Conservation (phyloP, 371 early-diverging fungal species). For the Zancudomyces culisetae region DNA sequence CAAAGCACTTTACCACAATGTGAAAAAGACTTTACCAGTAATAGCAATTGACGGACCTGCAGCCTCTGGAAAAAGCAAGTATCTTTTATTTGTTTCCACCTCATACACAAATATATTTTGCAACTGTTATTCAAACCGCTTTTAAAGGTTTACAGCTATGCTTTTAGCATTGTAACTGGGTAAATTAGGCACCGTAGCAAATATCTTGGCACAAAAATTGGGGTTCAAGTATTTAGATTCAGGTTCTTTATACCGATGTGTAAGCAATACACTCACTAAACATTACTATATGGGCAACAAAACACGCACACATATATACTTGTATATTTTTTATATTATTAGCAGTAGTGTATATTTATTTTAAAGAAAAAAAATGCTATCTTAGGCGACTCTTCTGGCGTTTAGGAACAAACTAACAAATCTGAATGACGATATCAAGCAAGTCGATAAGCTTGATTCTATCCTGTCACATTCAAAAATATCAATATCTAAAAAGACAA, state of each 20-base stretch:
- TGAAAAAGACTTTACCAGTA: too few species aligned
- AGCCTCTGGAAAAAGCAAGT: slow-evolving; percentile 78
- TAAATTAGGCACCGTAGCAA: slow-evolving; percentile 45
- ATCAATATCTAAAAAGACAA: not conserved
- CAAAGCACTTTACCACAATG: too few species aligned
- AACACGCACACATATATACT: too few species aligned
- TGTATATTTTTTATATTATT: too few species aligned
- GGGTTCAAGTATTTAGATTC: slow-evolving; percentile 70
- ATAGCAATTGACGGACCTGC: slow-evolving; percentile 89
- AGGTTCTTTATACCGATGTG: slow-evolving; percentile 28
- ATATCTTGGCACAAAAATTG: slow-evolving; percentile 43
- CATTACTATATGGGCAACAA: too few species aligned
- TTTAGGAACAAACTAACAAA: slow-evolving; percentile 26
- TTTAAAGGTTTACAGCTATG: too few species aligned
- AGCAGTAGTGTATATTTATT: too few species aligned
- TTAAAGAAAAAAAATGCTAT: not conserved
- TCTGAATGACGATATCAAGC: not conserved
- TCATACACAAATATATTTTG: too few species aligned
- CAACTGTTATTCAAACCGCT: too few species aligned
- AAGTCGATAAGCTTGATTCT: too few species aligned
- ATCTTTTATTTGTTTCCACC: too few species aligned
- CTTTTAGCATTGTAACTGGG: too few species aligned
- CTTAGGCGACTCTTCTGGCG: slow-evolving; percentile 21
- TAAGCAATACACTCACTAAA: slow-evolving; percentile 4
- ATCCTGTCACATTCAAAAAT: not conserved